Evolutionary conservation across 495 filamentous ascomycete genomes (phyloP).

Genomic region (Penicillium riverlandense): DNA sequence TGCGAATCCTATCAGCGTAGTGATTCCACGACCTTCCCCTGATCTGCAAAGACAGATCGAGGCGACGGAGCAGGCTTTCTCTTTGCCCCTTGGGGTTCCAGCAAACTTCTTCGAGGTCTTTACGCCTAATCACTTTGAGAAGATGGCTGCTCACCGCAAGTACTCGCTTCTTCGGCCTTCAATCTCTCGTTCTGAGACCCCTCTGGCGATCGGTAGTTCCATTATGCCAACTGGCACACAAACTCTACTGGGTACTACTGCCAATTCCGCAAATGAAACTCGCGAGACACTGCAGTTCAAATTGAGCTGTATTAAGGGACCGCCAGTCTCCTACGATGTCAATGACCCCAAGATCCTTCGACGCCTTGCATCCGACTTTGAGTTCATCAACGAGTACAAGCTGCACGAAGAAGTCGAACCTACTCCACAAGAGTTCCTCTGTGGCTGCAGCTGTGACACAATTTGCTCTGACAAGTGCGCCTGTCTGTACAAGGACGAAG

Average conservation of each 20-base stretch:
- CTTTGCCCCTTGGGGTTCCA: too few relatives aligned
- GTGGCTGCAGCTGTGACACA: conserved; percentile 32
- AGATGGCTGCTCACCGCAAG: too few relatives aligned
- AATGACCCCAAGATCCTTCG: conserved; percentile 16
- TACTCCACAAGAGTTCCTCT: conserved; percentile 27
- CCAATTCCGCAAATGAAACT: too few relatives aligned
- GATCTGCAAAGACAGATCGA: not conserved
- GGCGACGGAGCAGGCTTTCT: not conserved
- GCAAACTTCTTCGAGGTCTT: too few relatives aligned
- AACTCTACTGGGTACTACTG: too few relatives aligned
- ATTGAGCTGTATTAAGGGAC: conserved; percentile 19
- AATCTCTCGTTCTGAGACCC: too few relatives aligned
- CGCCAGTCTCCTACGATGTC: conserved; percentile 14
- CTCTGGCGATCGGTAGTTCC: too few relatives aligned
- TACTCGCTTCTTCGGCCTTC: too few relatives aligned
- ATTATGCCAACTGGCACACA: too few relatives aligned
- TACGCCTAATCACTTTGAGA: too few relatives aligned
- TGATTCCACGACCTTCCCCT: conserved; percentile 3
- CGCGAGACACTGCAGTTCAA: conserved; percentile 13
- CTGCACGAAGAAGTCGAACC: conserved; percentile 25
- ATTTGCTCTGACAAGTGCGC: conserved; percentile 30
- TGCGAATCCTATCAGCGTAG: not conserved
- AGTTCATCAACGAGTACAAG: conserved; percentile 38
- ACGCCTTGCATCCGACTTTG: conserved; percentile 26
- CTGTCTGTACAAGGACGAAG: conserved; percentile 30